A percentile compares a stretch with the other conserved stretches of the same genome.
phyloP scores from a whole-genome alignment of 495 filamentous ascomycete species.

The Jackrogersella multiformis region DNA sequence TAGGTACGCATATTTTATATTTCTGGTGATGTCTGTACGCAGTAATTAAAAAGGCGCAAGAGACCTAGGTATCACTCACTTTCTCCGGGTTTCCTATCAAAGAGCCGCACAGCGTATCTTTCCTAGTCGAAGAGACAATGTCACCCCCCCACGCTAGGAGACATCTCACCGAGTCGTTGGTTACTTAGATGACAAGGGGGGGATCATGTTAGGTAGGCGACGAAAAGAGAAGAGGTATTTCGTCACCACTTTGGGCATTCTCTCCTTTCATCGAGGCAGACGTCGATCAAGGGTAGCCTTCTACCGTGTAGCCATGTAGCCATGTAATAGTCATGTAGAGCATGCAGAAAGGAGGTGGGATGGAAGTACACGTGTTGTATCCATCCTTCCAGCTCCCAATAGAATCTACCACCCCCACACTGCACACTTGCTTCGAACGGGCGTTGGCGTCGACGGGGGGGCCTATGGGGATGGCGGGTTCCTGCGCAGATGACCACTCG shows the following conservation, averaged over 20 bases:
- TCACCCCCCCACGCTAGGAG: slow-evolving; percentile 30
- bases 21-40: slow-evolving; percentile 3
- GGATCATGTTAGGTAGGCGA: slow-evolving; percentile 21
- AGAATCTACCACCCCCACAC: slow-evolving; percentile 32
- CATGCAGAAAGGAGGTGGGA: slow-evolving; percentile 17
- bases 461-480: slow-evolving; percentile 48
- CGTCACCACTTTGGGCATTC: slow-evolving; percentile 25
- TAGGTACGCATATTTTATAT: background rate
- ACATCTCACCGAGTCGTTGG: slow-evolving; percentile 21
- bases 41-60: slow-evolving; percentile 20
- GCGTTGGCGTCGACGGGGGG: slow-evolving; percentile 39
- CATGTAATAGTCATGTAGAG: too few relatives aligned
- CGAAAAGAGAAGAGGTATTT: slow-evolving; percentile 20
- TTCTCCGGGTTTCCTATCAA: slow-evolving; percentile 11
- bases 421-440: slow-evolving; percentile 12
- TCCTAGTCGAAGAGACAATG: slow-evolving; percentile 21
- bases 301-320: background rate
- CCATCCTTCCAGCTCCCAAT: slow-evolving; percentile 21
- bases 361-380: slow-evolving; percentile 31
- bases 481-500: slow-evolving; percentile 49
- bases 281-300: slow-evolving; percentile 16
- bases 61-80: background rate
- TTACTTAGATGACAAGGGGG: slow-evolving; percentile 22
- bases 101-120: slow-evolving; percentile 40
- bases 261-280: slow-evolving; percentile 7